Evolutionary conservation across 306 rosid species (phyloP).

Genomic region (Carpinus fangiana): DNA sequence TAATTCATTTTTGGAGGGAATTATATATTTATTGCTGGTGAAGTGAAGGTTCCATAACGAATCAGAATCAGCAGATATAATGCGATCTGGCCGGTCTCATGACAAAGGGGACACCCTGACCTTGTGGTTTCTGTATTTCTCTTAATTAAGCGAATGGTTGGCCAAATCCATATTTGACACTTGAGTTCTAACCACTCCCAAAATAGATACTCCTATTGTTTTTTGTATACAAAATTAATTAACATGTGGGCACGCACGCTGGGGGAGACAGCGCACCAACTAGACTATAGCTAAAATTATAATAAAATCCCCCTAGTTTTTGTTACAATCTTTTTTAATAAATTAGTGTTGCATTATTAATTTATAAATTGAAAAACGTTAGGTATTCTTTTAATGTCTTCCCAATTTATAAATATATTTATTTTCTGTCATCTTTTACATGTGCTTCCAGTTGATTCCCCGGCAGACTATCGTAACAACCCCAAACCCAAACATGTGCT

Average conservation of each 20-base stretch:
- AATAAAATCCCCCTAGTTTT: background rate
- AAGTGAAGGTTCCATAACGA: background rate
- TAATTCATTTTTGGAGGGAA: background rate
- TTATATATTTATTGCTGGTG: background rate
- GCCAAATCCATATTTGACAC: conserved; percentile 40
- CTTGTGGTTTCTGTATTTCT: background rate
- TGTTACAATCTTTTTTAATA: too few relatives aligned
- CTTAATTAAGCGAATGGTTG: conserved; percentile 39
- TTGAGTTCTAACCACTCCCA: conserved; percentile 35
- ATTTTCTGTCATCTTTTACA: too few relatives aligned
- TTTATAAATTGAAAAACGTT: too few relatives aligned
- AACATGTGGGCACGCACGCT: background rate
- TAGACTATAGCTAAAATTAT: background rate
- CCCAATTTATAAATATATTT: too few relatives aligned
- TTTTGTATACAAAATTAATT: background rate
- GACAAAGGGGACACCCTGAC: conserved; percentile 12
- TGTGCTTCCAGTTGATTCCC: too few relatives aligned
- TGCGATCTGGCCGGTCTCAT: background rate
- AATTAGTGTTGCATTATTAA: too few relatives aligned
- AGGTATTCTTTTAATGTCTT: too few relatives aligned
- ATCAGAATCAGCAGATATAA: background rate
- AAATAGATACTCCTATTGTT: conserved; percentile 1
- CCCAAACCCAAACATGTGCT: too few relatives aligned
- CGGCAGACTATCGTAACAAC: too few relatives aligned
- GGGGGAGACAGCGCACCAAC: background rate